Conservation (phyloP, 768 basidiomycete species). For the Kwoniella dendrophila region DNA sequence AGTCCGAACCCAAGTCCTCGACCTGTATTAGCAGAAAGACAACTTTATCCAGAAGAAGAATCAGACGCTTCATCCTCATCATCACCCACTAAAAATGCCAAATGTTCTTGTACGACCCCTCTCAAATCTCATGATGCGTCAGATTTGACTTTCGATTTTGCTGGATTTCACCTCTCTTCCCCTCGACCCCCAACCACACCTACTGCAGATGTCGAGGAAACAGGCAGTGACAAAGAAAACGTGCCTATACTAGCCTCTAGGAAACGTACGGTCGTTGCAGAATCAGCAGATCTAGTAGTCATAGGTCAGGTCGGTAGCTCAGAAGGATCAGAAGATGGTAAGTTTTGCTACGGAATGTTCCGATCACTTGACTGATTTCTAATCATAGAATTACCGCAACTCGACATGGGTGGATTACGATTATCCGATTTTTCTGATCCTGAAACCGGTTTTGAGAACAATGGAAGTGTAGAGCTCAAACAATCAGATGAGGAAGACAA, state of each 20-base stretch:
- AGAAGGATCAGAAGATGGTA: conserved; percentile 16
- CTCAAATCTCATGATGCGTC: conserved; percentile 7
- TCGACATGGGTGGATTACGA: conserved; percentile 44
- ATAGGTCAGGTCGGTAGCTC: conserved; percentile 6
- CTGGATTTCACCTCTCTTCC: conserved; percentile 25
- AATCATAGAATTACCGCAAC: conserved; percentile 12
- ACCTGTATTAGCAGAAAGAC: conserved; percentile 1
- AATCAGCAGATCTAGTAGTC: background rate
- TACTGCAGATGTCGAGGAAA: conserved; percentile 8
- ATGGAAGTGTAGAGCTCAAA: background rate
- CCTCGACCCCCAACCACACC: conserved; percentile 1
- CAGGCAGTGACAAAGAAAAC: conserved; percentile 47
- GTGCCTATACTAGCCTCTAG: background rate
- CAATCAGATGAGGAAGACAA: background rate
- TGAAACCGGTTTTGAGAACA: conserved; percentile 23
- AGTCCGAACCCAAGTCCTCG: background rate
- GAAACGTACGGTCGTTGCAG: background rate
- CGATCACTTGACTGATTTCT: background rate
- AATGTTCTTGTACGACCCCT: background rate
- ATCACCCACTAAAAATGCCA: background rate
- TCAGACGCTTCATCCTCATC: conserved; percentile 8
- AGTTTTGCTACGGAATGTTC: background rate
- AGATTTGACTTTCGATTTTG: conserved; percentile 38
- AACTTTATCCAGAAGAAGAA: conserved; percentile 16
- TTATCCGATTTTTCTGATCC: conserved; percentile 47